A percentile compares a stretch with the other conserved stretches of the same genome.
Evolutionary conservation across 163 green algal genomes (phyloP).

Genomic region (Prototheca wickerhamii): DNA sequence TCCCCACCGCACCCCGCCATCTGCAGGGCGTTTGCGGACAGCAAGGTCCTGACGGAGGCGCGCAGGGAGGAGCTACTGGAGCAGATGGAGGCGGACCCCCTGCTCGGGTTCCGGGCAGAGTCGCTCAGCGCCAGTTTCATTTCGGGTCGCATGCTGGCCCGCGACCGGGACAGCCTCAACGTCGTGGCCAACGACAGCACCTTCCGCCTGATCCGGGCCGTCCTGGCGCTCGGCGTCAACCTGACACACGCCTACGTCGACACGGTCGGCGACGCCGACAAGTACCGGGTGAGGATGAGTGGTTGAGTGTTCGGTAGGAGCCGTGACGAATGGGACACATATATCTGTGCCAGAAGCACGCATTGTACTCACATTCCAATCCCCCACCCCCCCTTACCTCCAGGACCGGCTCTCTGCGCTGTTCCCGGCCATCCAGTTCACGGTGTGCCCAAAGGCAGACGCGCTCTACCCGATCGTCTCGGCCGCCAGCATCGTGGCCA

Average conservation of each 20-base stretch:
- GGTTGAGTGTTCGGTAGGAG: background rate
- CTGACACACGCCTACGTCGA: conserved; percentile 80
- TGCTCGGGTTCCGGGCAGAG: conserved; percentile 38
- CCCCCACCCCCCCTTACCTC: background rate
- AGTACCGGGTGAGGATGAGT: conserved; percentile 25
- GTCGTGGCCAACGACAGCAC: conserved; percentile 68
- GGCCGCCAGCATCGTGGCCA: conserved; percentile 86
- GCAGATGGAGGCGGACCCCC: conserved; percentile 29
- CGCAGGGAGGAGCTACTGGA: conserved; percentile 54
- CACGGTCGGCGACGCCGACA: conserved; percentile 80
- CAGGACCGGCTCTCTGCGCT: conserved; percentile 35
- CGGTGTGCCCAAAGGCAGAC: conserved; percentile 86
- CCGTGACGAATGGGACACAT: background rate
- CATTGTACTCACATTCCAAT: background rate
- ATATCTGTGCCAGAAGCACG: background rate
- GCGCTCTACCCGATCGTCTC: conserved; percentile 85
- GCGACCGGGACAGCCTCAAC: conserved; percentile 63
- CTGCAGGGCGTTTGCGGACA: conserved; percentile 65
- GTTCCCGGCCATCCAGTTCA: conserved; percentile 77
- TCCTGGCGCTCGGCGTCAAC: conserved; percentile 51
- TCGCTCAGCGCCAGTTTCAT: conserved; percentile 47
- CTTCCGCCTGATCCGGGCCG: conserved; percentile 56
- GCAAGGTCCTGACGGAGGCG: conserved; percentile 69
- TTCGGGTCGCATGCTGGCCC: conserved; percentile 55
- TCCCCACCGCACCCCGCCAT: too few species aligned